Evolutionary conservation across 495 filamentous ascomycete species (phyloP), one percentile per base, ranked within the genome.

Genomic region (Filosporella fistucella): DNA sequence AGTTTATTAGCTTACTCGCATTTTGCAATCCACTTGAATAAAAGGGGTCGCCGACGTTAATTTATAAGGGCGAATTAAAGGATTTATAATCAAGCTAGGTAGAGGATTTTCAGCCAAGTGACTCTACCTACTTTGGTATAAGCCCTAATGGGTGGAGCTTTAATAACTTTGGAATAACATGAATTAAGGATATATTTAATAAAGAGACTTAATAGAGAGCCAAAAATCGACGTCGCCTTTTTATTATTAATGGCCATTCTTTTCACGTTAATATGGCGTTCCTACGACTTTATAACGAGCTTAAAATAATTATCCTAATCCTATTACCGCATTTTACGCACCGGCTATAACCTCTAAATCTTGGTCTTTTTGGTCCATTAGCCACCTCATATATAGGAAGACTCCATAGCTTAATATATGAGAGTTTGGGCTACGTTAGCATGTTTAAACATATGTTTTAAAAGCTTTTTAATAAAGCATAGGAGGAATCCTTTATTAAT

Each of bases 1-100:
- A 37, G 34, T 37, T 37, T 37, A 37, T 37, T 37, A 37, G 9
- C 17, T 16, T 37, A 10, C 9, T 37, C 7, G 34, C 16, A 11
- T 37, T 9, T 37, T 10, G 8, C 16, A 10, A 7, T 10, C 60
- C 46, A 68, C 46, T 32, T 45, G 13, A n/a, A 16, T 9, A 21
- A 20, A 45, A 18, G 26, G 10, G 28, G 11, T 25, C 42, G 6
- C 42, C 26, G 5, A 11, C 42, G 5, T 25, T 45, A 17, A 4
- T 45, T 12, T 45, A 45, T 34, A 29, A 45, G 18, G 18, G 42
- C 5, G 18, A 33, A 7, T 21, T n/a, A 11, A 18, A 16, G 11
- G 29, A 47, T 25, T 21, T 37, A 16, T 23, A 47, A 37, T 9
- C 7, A 9, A 37, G 9, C 9, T 37, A 17, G 16, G 9, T 37